These are phyloP conservation scores for Aspergillus bombycis DNA, from an alignment of 2,329 filamentous ascomycete genomes.

Conservation along the genomic window DNA sequence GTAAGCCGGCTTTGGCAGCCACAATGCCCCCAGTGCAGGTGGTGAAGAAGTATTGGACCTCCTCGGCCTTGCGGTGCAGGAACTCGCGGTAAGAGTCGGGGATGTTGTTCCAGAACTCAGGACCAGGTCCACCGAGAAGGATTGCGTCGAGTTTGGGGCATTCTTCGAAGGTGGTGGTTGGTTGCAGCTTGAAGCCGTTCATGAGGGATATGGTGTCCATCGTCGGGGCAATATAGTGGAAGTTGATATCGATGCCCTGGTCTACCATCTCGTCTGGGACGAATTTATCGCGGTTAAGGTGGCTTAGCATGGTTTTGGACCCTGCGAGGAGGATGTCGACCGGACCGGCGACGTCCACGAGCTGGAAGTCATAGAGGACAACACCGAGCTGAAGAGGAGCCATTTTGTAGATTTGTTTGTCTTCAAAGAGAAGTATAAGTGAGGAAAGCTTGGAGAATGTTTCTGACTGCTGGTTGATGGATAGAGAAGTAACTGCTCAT, in stretches of 20 bases:
- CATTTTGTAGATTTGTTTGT: neutral
- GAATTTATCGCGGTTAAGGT: neutral
- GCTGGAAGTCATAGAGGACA: neutral
- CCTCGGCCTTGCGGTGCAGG: neutral
- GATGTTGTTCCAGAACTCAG: neutral
- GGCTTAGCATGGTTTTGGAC: neutral
- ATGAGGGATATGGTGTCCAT: neutral
- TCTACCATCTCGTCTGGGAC: neutral
- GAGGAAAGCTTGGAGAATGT: neutral
- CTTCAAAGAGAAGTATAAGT: rapidly evolving
- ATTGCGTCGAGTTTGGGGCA: neutral
- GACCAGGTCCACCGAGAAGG: neutral
- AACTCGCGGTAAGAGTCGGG: neutral
- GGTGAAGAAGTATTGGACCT: neutral
- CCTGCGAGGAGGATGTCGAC: neutral
- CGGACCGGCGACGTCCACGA: neutral
- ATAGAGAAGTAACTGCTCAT: neutral
- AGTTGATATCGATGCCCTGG: neutral
- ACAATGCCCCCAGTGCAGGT: neutral
- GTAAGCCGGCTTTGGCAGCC: neutral
- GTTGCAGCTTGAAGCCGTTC: neutral
- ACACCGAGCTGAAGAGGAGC: neutral
- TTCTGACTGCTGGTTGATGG: neutral
- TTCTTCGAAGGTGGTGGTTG: neutral
- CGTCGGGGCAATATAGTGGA: neutral